Base-by-base conservation (phyloP, 2,329 filamentous ascomycete genomes). In the Hymenotorrendiella dingleyae region DNA sequence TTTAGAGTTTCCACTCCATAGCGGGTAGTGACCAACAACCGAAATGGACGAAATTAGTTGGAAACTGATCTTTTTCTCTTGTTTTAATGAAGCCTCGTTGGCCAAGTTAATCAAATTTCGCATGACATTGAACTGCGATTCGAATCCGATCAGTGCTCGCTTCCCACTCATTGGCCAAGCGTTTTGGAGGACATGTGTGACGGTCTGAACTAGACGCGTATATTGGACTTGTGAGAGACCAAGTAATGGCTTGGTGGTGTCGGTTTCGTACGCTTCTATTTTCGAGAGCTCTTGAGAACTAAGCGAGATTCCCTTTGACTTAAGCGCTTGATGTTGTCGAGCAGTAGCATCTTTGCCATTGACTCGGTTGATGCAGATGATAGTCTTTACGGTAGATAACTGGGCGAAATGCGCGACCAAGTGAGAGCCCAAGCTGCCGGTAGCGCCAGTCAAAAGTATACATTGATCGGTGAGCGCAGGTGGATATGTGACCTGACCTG, bases 121-220 rank as follows among this genome's bases (percentile, higher is more conserved):
- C 62, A 78, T 65, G 11, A 64, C 59, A 4, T 63, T 52, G 36
- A 75, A 64, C 48, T 74, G 70, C 0, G 63, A 24, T 42, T 69
- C 66, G 42, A 69, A 72, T 1, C 52, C 61, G 1, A 41, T 37
- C 0, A 73, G 4, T 0, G 65, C 53, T 3, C 68, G 60, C 36
- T 59, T 70, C 7, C 54, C 54, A 40, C 60, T 69, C 70, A 75
- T 74, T 1, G 66, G 67, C 70, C 71, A 76, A 0, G 71, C 72
- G 36, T 69, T 73, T 53, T 75, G 71, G 16, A 73, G 43, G 29
- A 78, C 66, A 45, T 74, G 68, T 0, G 73, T 77, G 7, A 68
- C 69, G 2, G 40, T 52, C 0, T 48, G n/a, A 0, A 59, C 52
- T 1, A 77, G 62, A 0, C 37, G 17, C 2, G 55, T 29, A 48